Percentiles rank a stretch among this genome's conserved stretches.
Conservation (phyloP, 164 flowering plant genomes). For the Macadamia integrifolia region DNA sequence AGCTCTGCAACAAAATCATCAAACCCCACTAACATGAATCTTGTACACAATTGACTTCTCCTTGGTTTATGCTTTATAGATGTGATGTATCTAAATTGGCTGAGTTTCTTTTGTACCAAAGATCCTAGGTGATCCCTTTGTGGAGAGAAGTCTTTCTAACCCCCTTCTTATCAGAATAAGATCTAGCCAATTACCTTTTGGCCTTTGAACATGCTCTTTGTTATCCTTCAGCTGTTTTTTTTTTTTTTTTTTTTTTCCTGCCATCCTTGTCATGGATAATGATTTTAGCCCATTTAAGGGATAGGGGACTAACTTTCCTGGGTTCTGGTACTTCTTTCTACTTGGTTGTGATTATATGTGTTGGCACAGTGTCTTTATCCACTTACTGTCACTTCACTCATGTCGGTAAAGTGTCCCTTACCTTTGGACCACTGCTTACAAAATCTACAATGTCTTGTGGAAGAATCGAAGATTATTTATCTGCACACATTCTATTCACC, state of each 20-base stretch:
- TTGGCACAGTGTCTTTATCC: conserved; percentile 20
- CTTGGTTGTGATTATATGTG: conserved; percentile 15
- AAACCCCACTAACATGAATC: conserved; percentile 9
- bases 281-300: conserved; percentile 15
- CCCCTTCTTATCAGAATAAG: conserved; percentile 7
- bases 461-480: background rate
- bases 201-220: conserved; percentile 23
- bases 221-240: conserved; percentile 5
- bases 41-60: conserved; percentile 1
- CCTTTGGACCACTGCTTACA: conserved; percentile 19
- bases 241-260: conserved; percentile 11
- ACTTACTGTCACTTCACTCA: conserved; percentile 29
- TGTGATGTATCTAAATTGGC: conserved; percentile 9
- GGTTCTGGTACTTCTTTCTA: conserved; percentile 6
- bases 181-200: conserved; percentile 19
- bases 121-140: conserved; percentile 2
- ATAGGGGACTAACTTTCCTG: conserved; percentile 14
- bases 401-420: conserved; percentile 31
- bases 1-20: conserved; percentile 11
- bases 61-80: background rate
- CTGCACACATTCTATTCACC: background rate
- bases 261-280: conserved; percentile 19
- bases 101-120: background rate
- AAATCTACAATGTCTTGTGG: background rate
- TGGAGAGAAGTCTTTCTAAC: conserved; percentile 22